Evolutionary conservation across 305 asterid genomes (phyloP).

Genomic region (Fraxinus angustifolia): DNA sequence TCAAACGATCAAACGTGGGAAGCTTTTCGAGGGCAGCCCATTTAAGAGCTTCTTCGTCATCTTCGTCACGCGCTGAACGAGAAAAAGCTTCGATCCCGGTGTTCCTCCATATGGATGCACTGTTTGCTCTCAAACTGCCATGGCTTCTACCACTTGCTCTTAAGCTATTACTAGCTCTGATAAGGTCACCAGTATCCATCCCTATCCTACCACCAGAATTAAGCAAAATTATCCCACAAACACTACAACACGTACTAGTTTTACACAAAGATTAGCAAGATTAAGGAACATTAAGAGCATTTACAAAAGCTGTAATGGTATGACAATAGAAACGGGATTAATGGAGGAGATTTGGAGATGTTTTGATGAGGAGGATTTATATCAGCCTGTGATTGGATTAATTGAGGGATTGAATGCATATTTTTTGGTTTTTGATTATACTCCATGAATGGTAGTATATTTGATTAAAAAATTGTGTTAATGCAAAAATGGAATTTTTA

Average conservation of each 20-base stretch:
- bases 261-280: not conserved
- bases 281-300: not conserved
- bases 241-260: not conserved
- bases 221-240: not conserved
- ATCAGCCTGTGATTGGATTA: too few species aligned
- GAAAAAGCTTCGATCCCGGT: conserved; percentile 37
- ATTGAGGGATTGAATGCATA: too few species aligned
- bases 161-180: conserved; percentile 27
- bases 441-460: too few species aligned
- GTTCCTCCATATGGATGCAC: conserved; percentile 49
- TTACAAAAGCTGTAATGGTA: not conserved
- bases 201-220: not conserved
- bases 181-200: conserved; percentile 40
- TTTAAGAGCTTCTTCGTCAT: conserved; percentile 71
- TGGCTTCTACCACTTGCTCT: conserved; percentile 24
- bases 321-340: too few species aligned
- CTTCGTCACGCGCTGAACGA: conserved; percentile 48
- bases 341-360: too few species aligned
- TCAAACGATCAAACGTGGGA: conserved; percentile 66
- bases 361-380: too few species aligned
- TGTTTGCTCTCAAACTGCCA: conserved; percentile 37
- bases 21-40: conserved; percentile 73
- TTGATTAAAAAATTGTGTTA: too few species aligned
- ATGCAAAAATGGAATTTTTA: too few species aligned
- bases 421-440: too few species aligned